phyloP scores from a whole-genome alignment of 2,329 filamentous ascomycete species.

The Colletotrichum cuscutae region DNA sequence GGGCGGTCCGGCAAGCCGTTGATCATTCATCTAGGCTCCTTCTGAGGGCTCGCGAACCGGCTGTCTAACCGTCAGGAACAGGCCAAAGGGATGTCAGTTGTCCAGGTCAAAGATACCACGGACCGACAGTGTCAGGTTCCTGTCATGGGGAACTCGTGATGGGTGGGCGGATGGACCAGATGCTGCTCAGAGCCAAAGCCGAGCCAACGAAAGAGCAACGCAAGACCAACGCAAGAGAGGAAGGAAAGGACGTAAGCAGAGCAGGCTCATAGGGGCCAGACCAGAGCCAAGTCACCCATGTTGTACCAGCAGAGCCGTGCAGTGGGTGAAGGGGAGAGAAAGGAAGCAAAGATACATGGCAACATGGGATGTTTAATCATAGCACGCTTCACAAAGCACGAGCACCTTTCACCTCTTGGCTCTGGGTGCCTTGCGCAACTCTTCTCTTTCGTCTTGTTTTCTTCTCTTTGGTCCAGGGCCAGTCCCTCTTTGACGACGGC shows the following conservation, averaged over 20 bases:
- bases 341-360: not conserved
- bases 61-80: constrained; percentile 13
- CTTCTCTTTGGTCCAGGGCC: not conserved
- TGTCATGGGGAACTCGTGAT: constrained; percentile 19
- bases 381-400: constrained; percentile 6
- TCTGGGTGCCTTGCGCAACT: not conserved
- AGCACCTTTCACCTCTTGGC: not conserved
- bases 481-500: not conserved
- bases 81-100: not conserved
- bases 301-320: not conserved
- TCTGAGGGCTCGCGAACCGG: not conserved
- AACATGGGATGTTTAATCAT: not conserved
- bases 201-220: constrained; percentile 2
- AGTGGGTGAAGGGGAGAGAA: not conserved
- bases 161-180: constrained; percentile 25
- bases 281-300: not conserved
- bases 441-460: not conserved
- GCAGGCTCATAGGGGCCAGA: not conserved
- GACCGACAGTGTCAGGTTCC: constrained; percentile 25
- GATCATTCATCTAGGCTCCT: not conserved
- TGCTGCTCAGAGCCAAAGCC: constrained; percentile 13
- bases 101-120: not conserved
- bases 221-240: not conserved
- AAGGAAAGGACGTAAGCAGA: not conserved
- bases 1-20: not conserved